A percentile compares a stretch with the other conserved stretches of the same genome.
phyloP scores from a whole-genome alignment of 2,329 filamentous ascomycete species.

The Exophiala aquamarina region DNA sequence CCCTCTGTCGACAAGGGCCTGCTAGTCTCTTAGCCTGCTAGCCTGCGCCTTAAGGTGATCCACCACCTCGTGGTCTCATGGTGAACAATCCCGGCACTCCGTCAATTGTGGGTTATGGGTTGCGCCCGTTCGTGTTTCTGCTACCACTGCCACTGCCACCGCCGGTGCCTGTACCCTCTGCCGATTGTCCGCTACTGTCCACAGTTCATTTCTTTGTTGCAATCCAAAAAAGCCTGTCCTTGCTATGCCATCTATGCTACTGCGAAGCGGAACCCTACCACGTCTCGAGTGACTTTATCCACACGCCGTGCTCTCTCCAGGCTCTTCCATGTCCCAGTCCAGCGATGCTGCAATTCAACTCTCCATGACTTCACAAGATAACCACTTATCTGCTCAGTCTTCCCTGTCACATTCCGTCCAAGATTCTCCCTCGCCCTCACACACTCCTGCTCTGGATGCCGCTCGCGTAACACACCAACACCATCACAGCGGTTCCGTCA shows the following conservation, averaged over 20 bases:
- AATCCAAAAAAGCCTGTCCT: slow-evolving; percentile 8
- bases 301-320: slow-evolving; percentile 12
- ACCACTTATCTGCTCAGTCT: slow-evolving; percentile 15
- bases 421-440: slow-evolving; percentile 10
- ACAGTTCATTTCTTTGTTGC: no score
- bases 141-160: slow-evolving; percentile 1
- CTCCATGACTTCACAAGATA: slow-evolving; percentile 22
- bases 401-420: slow-evolving; percentile 11
- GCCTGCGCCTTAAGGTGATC: slow-evolving; percentile 22
- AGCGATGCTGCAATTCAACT: slow-evolving; percentile 19
- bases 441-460: slow-evolving; percentile 8
- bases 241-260: slow-evolving; percentile 15
- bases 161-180: slow-evolving; percentile 9
- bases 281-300: slow-evolving; percentile 21
- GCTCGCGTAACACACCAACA: slow-evolving; percentile 18
- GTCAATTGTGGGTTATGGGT: slow-evolving; percentile 20
- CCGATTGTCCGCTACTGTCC: slow-evolving; percentile 16
- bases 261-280: slow-evolving; percentile 18
- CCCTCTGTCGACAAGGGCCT: slow-evolving; percentile 11
- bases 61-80: slow-evolving; percentile 26
- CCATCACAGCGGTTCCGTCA: slow-evolving; percentile 20
- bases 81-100: slow-evolving; percentile 25
- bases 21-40: slow-evolving; percentile 8
- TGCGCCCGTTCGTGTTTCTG: slow-evolving; percentile 19
- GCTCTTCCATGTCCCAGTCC: slow-evolving; percentile 20